Evolutionary conservation across 2,329 filamentous ascomycete species (phyloP), one percentile per base, ranked within the genome.

Genomic region (Diaporthe longicolla): DNA sequence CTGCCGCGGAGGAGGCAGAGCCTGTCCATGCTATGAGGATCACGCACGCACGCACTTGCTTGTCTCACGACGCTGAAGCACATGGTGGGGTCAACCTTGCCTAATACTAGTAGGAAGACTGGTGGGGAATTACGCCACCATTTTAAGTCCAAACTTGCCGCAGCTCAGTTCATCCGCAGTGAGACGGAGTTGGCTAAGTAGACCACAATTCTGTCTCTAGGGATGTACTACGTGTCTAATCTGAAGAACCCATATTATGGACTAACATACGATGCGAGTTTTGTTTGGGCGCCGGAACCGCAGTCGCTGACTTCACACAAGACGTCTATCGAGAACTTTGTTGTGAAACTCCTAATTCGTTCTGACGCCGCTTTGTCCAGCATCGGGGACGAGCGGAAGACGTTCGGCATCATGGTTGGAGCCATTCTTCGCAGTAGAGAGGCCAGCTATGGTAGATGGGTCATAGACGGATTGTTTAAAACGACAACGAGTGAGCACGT

Each of bases 401-500:
- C 50, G 1, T 8, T 65, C 26, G 59, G 40, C 32, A 13, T 65
- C 13, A 24, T 65, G 24, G 26, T 65, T n/a, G 19, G 43, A n/a
- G 59, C 59, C 24, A 65, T 65, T 10, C 59, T 65, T 45, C 40
- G 59, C 40, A 48, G 24, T 26, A 40, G 40, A 63, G 59, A 63
- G 19, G 32, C 24, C 24, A 63, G 40, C 24, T 63, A 63, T 19
- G 40, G 32, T 19, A 63, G 32, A 48, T 63, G 59, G 59, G 40
- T 63, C 24, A n/a, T 65, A 32, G 26, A 43, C 13, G 59, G 50
- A 6, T 45, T 45, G 17, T 26, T 13, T 45, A 24, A 29, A n/a
- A 66, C 61, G 19, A 37, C 61, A 35, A 32, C 50, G 43, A 37
- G 43, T 24, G 11, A 26, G 15, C 19, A 66, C 21, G 29, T 66